A percentile compares a stretch with the other conserved stretches of the same genome.
These are phyloP conservation scores for Heimioporus sp. DNA, from an alignment of 768 basidiomycete genomes.

Conservation along the genomic window DNA sequence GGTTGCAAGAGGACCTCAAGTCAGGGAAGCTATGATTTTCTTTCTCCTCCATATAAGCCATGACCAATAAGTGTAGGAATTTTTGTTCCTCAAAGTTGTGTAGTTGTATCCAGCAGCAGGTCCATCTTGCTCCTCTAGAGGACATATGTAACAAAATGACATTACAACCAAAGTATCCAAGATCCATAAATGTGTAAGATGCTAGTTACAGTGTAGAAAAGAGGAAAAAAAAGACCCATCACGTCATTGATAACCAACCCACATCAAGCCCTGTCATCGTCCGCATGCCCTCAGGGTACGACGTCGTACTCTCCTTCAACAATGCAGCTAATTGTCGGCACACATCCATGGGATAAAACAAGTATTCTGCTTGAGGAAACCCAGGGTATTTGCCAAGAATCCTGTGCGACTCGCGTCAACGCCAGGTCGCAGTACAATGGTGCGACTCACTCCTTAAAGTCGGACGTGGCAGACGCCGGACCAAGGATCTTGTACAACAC, in stretches of 20 bases:
- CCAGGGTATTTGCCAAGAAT: slow-evolving; percentile 71
- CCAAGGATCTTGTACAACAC: slow-evolving; percentile 81
- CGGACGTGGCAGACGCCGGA: slow-evolving; percentile 45
- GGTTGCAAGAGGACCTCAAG: too few relatives aligned
- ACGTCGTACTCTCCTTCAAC: slow-evolving; percentile 72
- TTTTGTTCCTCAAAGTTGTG: too few relatives aligned
- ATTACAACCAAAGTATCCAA: too few relatives aligned
- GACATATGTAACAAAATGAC: too few relatives aligned
- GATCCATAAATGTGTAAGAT: too few relatives aligned
- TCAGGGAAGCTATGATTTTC: too few relatives aligned
- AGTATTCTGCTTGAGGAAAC: slow-evolving; percentile 85
- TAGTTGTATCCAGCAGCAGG: too few relatives aligned
- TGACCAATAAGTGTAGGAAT: too few relatives aligned
- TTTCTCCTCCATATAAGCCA: too few relatives aligned
- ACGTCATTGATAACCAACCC: slow-evolving; percentile 58
- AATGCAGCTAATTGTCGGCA: slow-evolving; percentile 68
- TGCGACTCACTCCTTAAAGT: slow-evolving; percentile 25
- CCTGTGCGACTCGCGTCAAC: slow-evolving; percentile 29
- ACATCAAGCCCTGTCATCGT: slow-evolving; percentile 81
- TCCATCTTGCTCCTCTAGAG: too few relatives aligned
- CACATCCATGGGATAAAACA: slow-evolving; percentile 78
- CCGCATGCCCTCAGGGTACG: slow-evolving; percentile 74
- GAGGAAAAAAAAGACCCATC: background rate
- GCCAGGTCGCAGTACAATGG: background rate
- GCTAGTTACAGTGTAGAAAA: too few relatives aligned